phyloP scores from a whole-genome alignment of 164 flowering plant genomes.

The Euptelea pleiosperma region DNA sequence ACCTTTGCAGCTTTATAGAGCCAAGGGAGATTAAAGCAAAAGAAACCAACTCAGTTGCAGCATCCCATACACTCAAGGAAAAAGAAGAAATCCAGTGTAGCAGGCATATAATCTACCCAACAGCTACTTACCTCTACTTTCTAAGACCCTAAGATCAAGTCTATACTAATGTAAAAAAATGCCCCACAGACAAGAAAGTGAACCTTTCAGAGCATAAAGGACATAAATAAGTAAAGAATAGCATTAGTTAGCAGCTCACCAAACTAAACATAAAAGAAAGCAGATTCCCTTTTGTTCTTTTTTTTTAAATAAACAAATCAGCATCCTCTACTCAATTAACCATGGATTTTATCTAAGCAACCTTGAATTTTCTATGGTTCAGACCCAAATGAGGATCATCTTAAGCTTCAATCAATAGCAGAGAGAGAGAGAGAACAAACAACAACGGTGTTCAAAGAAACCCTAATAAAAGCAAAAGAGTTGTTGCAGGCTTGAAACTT shows the following conservation, averaged over 20 bases:
- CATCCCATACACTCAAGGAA: slow-evolving; percentile 42
- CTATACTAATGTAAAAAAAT: slow-evolving; percentile 32
- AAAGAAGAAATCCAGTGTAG: slow-evolving; percentile 46
- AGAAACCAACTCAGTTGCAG: slow-evolving; percentile 46
- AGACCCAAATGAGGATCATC: slow-evolving; percentile 10
- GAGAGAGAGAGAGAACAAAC: too few relatives aligned
- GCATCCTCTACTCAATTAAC: slow-evolving; percentile 15
- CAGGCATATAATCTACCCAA: slow-evolving; percentile 65
- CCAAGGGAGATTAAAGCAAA: slow-evolving; percentile 51
- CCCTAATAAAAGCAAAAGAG: slow-evolving; percentile 1
- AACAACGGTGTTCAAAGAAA: slow-evolving; percentile 6
- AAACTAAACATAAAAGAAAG: slow-evolving; percentile 48
- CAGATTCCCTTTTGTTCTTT: slow-evolving; percentile 71
- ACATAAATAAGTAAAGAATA: slow-evolving; percentile 37
- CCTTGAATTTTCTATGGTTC: slow-evolving; percentile 8
- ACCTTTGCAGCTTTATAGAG: slow-evolving; percentile 76
- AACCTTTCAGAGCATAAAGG: slow-evolving; percentile 94
- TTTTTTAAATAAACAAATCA: slow-evolving; percentile 12
- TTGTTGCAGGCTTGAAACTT: slow-evolving; percentile 24
- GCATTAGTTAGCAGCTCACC: slow-evolving; percentile 72
- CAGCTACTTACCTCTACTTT: slow-evolving; percentile 33
- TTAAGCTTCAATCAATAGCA: slow-evolving; percentile 16
- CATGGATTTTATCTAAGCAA: slow-evolving; percentile 14
- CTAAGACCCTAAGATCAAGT: slow-evolving; percentile 46
- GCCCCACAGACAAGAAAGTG: slow-evolving; percentile 66